Evolutionary conservation across 2,329 filamentous ascomycete genomes (phyloP).

Genomic region (Hymenotorrendiella dingleyae): DNA sequence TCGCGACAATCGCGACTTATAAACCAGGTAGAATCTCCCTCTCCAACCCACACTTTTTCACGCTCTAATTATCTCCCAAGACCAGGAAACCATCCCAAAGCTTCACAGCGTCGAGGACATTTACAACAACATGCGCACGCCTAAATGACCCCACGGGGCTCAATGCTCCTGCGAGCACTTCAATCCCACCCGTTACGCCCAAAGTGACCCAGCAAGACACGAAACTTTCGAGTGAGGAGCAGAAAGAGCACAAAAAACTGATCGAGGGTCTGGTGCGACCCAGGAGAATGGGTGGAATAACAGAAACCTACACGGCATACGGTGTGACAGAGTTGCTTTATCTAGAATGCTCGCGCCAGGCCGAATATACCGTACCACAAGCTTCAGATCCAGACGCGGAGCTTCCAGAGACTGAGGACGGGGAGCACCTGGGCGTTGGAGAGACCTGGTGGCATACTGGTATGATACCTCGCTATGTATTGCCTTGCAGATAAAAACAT

Average conservation of each 20-base stretch:
- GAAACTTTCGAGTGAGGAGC: conserved; percentile 9
- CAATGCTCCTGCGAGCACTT: conserved; percentile 15
- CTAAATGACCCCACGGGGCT: conserved; percentile 19
- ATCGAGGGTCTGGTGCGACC: conserved; percentile 23
- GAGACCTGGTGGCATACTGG: conserved; percentile 77
- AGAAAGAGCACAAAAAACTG: conserved; percentile 18
- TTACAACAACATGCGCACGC: conserved; percentile 22
- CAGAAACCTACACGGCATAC: conserved; percentile 72
- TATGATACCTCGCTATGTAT: conserved; percentile 33
- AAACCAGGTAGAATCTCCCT: conserved; percentile 12
- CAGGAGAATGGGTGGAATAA: conserved; percentile 26
- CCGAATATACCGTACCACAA: conserved; percentile 24
- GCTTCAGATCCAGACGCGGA: conserved; percentile 46
- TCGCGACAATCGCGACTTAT: conserved; percentile 18
- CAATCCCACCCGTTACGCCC: conserved; percentile 18
- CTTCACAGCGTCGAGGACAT: conserved; percentile 16
- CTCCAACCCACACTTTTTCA: conserved; percentile 3
- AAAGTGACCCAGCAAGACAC: conserved; percentile 4
- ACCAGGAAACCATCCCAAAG: conserved; percentile 7
- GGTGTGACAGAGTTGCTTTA: conserved; percentile 68
- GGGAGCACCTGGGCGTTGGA: conserved; percentile 75
- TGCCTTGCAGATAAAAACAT: conserved; percentile 4
- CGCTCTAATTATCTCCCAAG: conserved; percentile 1
- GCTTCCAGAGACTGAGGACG: conserved; percentile 66
- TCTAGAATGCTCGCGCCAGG: conserved; percentile 23